phyloP scores from a whole-genome alignment of 2,329 filamentous ascomycete genomes.

The Saccharata proteae region DNA sequence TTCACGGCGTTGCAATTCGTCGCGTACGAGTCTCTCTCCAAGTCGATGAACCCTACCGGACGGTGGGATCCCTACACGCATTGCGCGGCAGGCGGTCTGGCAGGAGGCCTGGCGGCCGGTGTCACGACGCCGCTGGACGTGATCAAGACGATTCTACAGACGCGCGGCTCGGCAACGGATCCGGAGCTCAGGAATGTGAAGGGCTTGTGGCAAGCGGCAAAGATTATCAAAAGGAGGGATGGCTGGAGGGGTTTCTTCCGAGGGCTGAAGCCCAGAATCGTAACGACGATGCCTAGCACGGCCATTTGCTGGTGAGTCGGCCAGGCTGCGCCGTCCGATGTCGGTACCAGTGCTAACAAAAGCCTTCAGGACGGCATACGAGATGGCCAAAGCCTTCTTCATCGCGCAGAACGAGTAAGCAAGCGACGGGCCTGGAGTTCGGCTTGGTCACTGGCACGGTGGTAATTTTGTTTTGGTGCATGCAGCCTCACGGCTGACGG shows the following conservation, averaged over 20 bases:
- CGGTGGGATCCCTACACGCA: slow-evolving; percentile 88
- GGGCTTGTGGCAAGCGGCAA: slow-evolving; percentile 66
- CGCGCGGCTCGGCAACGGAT: slow-evolving; percentile 71
- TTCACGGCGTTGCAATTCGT: slow-evolving; percentile 97
- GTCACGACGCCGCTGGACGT: slow-evolving; percentile 95
- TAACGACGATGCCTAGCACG: slow-evolving; percentile 96
- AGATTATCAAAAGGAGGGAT: slow-evolving; percentile 71
- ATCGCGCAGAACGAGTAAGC: slow-evolving; percentile 28
- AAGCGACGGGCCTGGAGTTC: background rate
- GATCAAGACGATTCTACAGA: slow-evolving; percentile 95
- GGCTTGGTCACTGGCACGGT: no score
- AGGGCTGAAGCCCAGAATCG: slow-evolving; percentile 76
- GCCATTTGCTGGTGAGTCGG: slow-evolving; percentile 90
- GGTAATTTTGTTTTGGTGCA: no score
- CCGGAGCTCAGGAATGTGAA: slow-evolving; percentile 74
- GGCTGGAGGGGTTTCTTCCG: slow-evolving; percentile 85
- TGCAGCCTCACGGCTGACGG: no score
- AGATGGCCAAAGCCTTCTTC: slow-evolving; percentile 58
- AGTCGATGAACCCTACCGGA: slow-evolving; percentile 75
- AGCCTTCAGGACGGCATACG: slow-evolving; percentile 46
- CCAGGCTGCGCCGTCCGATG: background rate
- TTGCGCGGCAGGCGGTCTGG: slow-evolving; percentile 81
- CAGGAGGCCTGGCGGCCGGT: slow-evolving; percentile 85
- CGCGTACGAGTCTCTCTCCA: slow-evolving; percentile 93
- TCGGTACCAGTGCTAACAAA: slow-evolving; percentile 11